Base-by-base conservation (phyloP, 495 filamentous ascomycete genomes). In the Talaromyces trachyspermus region DNA sequence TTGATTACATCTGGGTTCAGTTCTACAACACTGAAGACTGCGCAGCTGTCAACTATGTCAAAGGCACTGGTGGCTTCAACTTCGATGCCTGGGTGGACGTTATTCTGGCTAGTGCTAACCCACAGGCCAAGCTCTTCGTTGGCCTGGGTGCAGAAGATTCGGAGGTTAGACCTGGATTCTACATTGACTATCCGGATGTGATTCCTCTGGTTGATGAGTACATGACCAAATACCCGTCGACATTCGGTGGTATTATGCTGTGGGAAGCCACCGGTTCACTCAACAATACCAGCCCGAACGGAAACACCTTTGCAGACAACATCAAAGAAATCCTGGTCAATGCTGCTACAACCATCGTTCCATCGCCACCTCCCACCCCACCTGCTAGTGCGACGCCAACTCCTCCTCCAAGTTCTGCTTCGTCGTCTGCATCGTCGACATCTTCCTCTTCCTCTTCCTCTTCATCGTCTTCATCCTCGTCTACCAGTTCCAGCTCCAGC, bases 221-320 rank as follows among this genome's bases (percentile, higher is more conserved):
- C 55, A 68, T 75, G 51, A 63, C 53, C 17, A 52, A 63, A n/a
- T 72, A 74, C 48, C 63, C 72, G 1, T 40, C 65, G 4, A 68
- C 63, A 4, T 88, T 88, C 50, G 84, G 82, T 43, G 85, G 85
- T 60, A 68, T 87, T 12, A 82, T 85, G 76, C 53, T 89, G 7
- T 88, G 81, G 80, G 85, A 88, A 32, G 83, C 84, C 5, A 80
- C 79, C 0, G 63, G 65, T 2, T 69, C 72, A 0, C 58, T 70
- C 1, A 61, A 66, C 12, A 81, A 84, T 46, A 33, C 57, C 19
- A 66, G 66, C 29, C 20, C 44, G 15, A 54, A 69, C 30, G 67
- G 65, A 3, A 49, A 59, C 12, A 67, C 64, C 27, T 84, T 64
- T 45, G 62, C 60, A 9, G 56, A 69, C 41, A 53, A 60, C 22